Conservation (phyloP, 2,329 filamentous ascomycete genomes). For the Alternaria consortialis region DNA sequence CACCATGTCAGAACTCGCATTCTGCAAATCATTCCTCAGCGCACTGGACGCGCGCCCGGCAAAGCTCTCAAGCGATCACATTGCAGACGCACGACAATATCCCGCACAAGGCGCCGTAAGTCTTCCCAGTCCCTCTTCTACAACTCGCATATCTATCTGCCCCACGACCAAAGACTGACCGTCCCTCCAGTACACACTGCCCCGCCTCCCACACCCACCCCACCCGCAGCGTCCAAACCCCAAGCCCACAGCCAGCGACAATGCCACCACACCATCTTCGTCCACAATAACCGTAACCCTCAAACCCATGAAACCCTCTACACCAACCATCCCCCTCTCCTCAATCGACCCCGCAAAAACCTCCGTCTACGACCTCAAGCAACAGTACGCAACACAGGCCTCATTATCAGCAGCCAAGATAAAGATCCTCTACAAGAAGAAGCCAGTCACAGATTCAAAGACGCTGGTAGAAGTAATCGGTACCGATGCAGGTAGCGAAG, state of each 20-base stretch:
- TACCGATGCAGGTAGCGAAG: conserved; percentile 60
- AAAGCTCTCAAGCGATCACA: conserved; percentile 88
- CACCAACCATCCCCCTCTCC: conserved; percentile 71
- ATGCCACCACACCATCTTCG: conserved; percentile 29
- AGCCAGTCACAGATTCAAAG: conserved; percentile 81
- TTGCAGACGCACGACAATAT: conserved; percentile 83
- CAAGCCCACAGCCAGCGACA: conserved; percentile 57
- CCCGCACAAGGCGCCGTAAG: conserved; percentile 79
- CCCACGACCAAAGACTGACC: conserved; percentile 31
- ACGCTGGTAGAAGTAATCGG: conserved; percentile 75
- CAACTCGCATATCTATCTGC: conserved; percentile 31
- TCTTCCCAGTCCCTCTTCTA: conserved; percentile 12
- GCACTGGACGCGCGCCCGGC: conserved; percentile 79
- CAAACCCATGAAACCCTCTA: conserved; percentile 73
- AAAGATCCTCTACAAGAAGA: conserved; percentile 86
- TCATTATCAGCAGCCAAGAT: conserved; percentile 73
- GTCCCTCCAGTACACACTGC: conserved; percentile 71
- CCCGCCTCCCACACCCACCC: conserved; percentile 67
- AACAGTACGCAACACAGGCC: conserved; percentile 69
- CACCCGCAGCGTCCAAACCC: conserved; percentile 58
- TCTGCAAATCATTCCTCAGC: conserved; percentile 84
- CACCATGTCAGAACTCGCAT: conserved; percentile 72
- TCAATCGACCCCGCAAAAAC: conserved; percentile 70
- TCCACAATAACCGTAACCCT: conserved; percentile 67
- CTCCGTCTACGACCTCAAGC: conserved; percentile 81